Percentiles rank a stretch among this genome's conserved stretches.
These are phyloP conservation scores for Boletus speciosus DNA, from an alignment of 768 basidiomycete genomes.

Conservation along the genomic window DNA sequence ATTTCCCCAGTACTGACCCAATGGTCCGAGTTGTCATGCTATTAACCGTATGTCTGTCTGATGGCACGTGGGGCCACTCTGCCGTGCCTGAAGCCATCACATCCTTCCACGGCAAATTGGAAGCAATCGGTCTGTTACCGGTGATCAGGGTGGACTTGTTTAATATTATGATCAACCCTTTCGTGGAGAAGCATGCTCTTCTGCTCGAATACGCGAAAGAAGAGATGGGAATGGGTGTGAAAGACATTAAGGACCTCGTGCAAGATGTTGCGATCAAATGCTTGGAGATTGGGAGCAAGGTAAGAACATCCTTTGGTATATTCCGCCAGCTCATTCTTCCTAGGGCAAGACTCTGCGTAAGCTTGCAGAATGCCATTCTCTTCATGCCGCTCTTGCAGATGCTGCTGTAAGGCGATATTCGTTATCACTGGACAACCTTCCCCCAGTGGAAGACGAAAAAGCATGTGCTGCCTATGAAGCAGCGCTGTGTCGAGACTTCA, in stretches of 20 bases:
- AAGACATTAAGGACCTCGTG: slow-evolving; percentile 46
- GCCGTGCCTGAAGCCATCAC: slow-evolving; percentile 23
- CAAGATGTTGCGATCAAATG: slow-evolving; percentile 59
- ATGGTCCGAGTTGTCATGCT: slow-evolving; percentile 70
- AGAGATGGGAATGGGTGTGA: slow-evolving; percentile 40
- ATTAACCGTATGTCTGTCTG: slow-evolving; percentile 57
- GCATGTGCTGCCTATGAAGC: slow-evolving; percentile 45
- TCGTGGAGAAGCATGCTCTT: slow-evolving; percentile 54
- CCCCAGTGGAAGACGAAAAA: slow-evolving; percentile 47
- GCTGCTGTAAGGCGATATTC: slow-evolving; percentile 50
- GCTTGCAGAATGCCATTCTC: slow-evolving; percentile 47
- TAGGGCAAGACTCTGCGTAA: slow-evolving; percentile 66
- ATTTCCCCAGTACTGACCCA: slow-evolving; percentile 62
- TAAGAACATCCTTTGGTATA: slow-evolving; percentile 6
- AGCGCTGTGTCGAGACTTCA: slow-evolving; percentile 54
- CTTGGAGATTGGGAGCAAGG: slow-evolving; percentile 58
- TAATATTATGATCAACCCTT: slow-evolving; percentile 64
- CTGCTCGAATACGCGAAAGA: slow-evolving; percentile 50
- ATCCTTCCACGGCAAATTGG: slow-evolving; percentile 49
- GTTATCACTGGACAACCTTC: slow-evolving; percentile 53
- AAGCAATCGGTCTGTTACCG: slow-evolving; percentile 52
- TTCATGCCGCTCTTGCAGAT: slow-evolving; percentile 42
- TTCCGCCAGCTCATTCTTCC: slow-evolving; percentile 10
- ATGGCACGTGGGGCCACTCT: slow-evolving; percentile 25
- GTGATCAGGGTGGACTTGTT: slow-evolving; percentile 56